phyloP scores from a whole-genome alignment of 768 basidiomycete species.

The Asterophora lycoperdoides region DNA sequence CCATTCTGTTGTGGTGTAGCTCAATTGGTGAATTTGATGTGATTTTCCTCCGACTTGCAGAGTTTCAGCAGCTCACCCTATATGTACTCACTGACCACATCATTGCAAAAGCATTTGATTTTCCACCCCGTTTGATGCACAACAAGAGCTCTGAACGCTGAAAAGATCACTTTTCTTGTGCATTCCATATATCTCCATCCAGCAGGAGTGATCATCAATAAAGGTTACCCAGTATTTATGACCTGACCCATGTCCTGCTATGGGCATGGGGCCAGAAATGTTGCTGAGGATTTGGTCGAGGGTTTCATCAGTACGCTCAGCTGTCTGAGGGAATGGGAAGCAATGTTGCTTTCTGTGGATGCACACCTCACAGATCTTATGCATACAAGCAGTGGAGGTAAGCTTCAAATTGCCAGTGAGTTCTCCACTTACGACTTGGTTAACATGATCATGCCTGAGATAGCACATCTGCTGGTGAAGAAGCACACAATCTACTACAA shows the following conservation, averaged over 20 bases:
- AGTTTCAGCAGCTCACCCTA: slow-evolving; percentile 18
- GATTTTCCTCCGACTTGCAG: slow-evolving; percentile 22
- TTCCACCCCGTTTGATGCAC: slow-evolving; percentile 24
- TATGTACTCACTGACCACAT: slow-evolving; percentile 35
- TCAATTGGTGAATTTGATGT: slow-evolving; percentile 17
- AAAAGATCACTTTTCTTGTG: slow-evolving; percentile 17
- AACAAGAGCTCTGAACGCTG: slow-evolving; percentile 28
- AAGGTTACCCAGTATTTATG: slow-evolving; percentile 7
- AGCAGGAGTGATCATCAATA: neutral
- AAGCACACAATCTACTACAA: neutral
- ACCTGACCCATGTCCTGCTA: neutral
- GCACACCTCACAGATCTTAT: slow-evolving; percentile 2
- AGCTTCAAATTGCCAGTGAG: neutral
- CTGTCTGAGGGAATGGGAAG: neutral
- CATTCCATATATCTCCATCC: slow-evolving; percentile 6
- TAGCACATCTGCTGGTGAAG: slow-evolving; percentile 6
- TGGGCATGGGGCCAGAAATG: slow-evolving; percentile 5
- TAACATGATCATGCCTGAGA: neutral
- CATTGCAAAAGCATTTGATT: slow-evolving; percentile 24
- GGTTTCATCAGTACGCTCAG: neutral
- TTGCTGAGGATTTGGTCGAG: neutral
- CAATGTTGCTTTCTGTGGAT: slow-evolving; percentile 3
- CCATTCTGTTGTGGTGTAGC: slow-evolving; percentile 40
- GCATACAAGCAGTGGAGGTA: neutral
- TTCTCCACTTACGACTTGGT: neutral